Base-by-base conservation (phyloP, 495 filamentous ascomycete genomes). In the Daldinia caldariorum region DNA sequence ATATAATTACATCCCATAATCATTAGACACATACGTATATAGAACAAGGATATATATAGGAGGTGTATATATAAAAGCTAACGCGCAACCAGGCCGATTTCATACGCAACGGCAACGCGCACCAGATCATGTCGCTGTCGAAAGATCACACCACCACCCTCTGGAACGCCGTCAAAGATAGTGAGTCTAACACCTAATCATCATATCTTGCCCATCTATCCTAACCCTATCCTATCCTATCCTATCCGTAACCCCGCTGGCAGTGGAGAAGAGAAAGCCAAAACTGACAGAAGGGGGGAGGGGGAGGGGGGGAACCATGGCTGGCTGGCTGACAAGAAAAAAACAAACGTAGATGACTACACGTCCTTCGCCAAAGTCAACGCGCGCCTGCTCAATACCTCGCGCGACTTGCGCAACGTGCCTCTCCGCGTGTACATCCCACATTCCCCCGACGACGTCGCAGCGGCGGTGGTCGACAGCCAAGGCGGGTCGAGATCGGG, bases 341-440 rank as follows among this genome's bases (percentile, higher is more conserved):
- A n/a, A n/a, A 63, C n/a, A 60, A 35, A 35, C 9, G 13, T 16
- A 96, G 93, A 95, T 71, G 88, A 97, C 72, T 89, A 92, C 66
- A 74, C 81, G 37, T 79, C 87, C 37, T 99, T 89, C 78, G 86
- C 86, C 79, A 87, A 86, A 54, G 88, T 98, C 72, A 90, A 91
- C 72, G 87, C 84, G 66, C 90, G 89, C 50, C 87, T 99, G 4
- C 87, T 99, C 37, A 91, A 94, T 72, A 86, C 91, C 0, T 86
- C 89, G 13, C 89, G 88, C 32, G 88, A 88, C 4, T 86, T 97
- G 32, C 89, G 90, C 37, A 89, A 95, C 80, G 85, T 98, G 9
- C 95, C 95, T 3, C 77, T 98, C 29, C 89, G 93, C 43, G 79
- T 98, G 51, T 99, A 97, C 78, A 87, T 98, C 31, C 96, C 95